Conservation (phyloP, 164 flowering plant genomes). For the Nymphaea thermarum region DNA sequence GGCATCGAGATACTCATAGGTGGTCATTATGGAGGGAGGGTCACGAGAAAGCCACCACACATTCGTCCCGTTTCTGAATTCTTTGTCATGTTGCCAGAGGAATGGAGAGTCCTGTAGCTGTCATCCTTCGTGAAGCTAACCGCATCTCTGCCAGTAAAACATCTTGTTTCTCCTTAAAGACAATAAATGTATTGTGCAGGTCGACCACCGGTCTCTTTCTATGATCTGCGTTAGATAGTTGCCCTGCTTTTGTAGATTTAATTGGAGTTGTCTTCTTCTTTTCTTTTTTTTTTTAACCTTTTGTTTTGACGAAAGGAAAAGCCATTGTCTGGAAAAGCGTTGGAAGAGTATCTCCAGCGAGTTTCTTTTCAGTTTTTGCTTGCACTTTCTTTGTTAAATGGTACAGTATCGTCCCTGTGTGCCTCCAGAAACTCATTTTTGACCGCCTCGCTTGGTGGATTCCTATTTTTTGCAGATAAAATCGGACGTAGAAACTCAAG, state of each 20-base stretch:
- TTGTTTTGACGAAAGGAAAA: background rate
- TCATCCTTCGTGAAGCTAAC: background rate
- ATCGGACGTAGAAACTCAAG: slow-evolving; percentile 86
- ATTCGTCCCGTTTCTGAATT: background rate
- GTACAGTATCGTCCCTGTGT: too few species aligned
- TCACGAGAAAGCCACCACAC: background rate
- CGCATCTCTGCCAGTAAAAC: background rate
- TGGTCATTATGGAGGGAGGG: background rate
- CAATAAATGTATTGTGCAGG: background rate
- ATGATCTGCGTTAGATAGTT: background rate
- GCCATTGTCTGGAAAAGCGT: too few species aligned
- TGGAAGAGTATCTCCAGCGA: too few species aligned
- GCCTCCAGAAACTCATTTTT: background rate
- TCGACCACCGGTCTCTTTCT: background rate
- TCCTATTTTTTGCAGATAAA: slow-evolving; percentile 48
- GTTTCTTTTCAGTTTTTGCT: too few species aligned
- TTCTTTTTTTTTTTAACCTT: background rate
- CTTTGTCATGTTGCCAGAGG: background rate
- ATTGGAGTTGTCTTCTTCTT: background rate
- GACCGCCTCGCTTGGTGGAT: background rate
- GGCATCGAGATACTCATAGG: too few species aligned
- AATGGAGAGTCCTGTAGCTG: background rate
- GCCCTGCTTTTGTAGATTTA: background rate
- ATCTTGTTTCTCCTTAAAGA: background rate
- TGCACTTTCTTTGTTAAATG: too few species aligned